Evolutionary conservation across 2,329 filamentous ascomycete species (phyloP).

Genomic region (Cytospora chrysosperma): DNA sequence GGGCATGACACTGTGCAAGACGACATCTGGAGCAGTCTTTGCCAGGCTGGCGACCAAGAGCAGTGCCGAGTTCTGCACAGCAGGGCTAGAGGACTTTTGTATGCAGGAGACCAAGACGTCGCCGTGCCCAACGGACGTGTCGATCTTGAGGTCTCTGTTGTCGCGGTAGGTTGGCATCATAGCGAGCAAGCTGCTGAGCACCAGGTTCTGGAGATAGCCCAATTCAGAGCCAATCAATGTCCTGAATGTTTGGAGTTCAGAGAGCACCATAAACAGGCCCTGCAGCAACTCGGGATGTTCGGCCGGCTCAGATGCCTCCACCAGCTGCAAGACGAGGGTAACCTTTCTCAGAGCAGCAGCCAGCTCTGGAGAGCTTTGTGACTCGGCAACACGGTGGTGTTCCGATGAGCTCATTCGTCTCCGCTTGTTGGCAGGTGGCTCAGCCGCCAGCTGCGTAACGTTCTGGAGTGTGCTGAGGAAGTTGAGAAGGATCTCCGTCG

Average conservation of each 20-base stretch:
- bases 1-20: conserved; percentile 97
- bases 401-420: conserved; percentile 75
- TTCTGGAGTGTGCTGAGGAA: conserved; percentile 75
- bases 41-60: conserved; percentile 85
- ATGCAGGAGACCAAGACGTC: conserved; percentile 94
- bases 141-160: conserved; percentile 62
- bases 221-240: conserved; percentile 80
- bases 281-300: conserved; percentile 74
- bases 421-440: conserved; percentile 73
- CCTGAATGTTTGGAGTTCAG: conserved; percentile 82
- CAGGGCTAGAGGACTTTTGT: conserved; percentile 84
- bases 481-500: conserved; percentile 67
- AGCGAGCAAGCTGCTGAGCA: conserved; percentile 76
- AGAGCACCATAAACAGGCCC: conserved; percentile 79
- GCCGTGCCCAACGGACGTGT: conserved; percentile 76
- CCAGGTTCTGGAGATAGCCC: conserved; percentile 84
- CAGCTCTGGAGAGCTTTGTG: conserved; percentile 64
- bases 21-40: conserved; percentile 81
- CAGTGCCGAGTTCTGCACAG: conserved; percentile 89
- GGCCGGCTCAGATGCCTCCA: conserved; percentile 76
- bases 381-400: conserved; percentile 57
- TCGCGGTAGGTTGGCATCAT: conserved; percentile 78
- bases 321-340: conserved; percentile 83
- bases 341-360: conserved; percentile 69
- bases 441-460: conserved; percentile 69